These are phyloP conservation scores for Mycena sanguinolenta DNA, from an alignment of 768 basidiomycete species.

Conservation along the genomic window DNA sequence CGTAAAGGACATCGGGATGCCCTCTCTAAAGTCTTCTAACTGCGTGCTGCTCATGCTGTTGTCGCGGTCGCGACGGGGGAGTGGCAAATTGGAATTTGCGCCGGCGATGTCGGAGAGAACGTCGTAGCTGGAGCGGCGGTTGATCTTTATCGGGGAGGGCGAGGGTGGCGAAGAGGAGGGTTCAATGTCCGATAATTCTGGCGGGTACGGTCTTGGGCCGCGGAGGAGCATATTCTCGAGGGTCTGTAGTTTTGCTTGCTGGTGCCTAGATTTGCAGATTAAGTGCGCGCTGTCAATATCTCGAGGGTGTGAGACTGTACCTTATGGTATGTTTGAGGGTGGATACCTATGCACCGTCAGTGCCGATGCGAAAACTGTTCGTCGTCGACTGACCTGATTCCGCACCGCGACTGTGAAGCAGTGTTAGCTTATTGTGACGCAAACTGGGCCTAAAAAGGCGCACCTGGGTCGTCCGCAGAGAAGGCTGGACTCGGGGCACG, in stretches of 20 bases:
- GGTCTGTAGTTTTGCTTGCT: conserved; percentile 81
- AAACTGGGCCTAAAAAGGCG: conserved; percentile 40
- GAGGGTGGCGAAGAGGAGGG: conserved; percentile 39
- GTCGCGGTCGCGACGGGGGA: conserved; percentile 73
- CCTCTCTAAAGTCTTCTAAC: conserved; percentile 77
- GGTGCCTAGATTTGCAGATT: conserved; percentile 59
- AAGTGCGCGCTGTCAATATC: background rate
- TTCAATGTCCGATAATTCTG: conserved; percentile 46
- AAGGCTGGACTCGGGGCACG: conserved; percentile 70
- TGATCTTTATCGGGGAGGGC: conserved; percentile 56
- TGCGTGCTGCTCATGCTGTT: conserved; percentile 46
- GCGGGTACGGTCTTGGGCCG: conserved; percentile 73
- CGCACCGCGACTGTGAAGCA: conserved; percentile 73
- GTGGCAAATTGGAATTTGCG: conserved; percentile 80
- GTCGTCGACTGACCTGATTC: conserved; percentile 58
- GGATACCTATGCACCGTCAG: conserved; percentile 60
- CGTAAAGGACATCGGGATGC: conserved; percentile 72
- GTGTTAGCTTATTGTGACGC: conserved; percentile 36
- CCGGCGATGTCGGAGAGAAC: conserved; percentile 73
- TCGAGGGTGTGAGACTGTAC: background rate
- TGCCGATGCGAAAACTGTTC: too few species aligned
- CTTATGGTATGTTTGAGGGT: conserved; percentile 83
- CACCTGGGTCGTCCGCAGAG: conserved; percentile 77
- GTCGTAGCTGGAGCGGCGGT: conserved; percentile 80
- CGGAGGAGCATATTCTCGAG: conserved; percentile 79